A percentile compares a stretch with the other conserved stretches of the same genome.
phyloP scores from a whole-genome alignment of 768 basidiomycete genomes.

The Scleroderma citrinum region DNA sequence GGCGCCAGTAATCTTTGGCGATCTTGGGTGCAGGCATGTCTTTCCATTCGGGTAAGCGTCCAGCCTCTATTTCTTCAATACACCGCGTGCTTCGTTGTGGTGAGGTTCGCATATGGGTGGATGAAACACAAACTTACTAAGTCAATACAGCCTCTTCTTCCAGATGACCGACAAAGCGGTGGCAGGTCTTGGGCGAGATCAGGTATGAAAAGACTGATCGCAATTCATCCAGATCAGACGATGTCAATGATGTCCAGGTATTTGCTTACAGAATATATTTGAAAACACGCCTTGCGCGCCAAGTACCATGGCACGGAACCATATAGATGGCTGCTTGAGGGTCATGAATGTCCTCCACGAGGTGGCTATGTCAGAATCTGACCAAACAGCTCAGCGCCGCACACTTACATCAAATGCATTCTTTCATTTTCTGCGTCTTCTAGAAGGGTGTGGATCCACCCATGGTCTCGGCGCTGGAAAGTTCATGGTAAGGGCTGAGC shows the following conservation, averaged over 20 bases:
- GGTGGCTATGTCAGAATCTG: slow-evolving; percentile 11
- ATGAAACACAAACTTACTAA: slow-evolving; percentile 50
- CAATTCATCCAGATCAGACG: slow-evolving; percentile 9
- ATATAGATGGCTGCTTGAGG: slow-evolving; percentile 67
- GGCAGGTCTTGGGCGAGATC: slow-evolving; percentile 66
- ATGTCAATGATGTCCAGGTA: slow-evolving; percentile 7
- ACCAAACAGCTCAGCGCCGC: slow-evolving; percentile 1
- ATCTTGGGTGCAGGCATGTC: slow-evolving; percentile 76
- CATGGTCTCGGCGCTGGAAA: slow-evolving; percentile 45
- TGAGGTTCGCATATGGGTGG: slow-evolving; percentile 11
- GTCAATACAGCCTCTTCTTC: slow-evolving; percentile 96
- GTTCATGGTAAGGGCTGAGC: slow-evolving; percentile 4
- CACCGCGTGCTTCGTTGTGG: slow-evolving; percentile 57
- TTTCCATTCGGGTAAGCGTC: slow-evolving; percentile 77
- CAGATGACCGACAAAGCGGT: slow-evolving; percentile 87
- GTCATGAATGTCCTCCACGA: slow-evolving; percentile 87
- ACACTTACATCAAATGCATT: slow-evolving; percentile 82
- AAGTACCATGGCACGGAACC: slow-evolving; percentile 79
- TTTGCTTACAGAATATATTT: slow-evolving; percentile 72
- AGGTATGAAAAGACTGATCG: slow-evolving; percentile 68
- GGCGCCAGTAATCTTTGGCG: slow-evolving; percentile 93
- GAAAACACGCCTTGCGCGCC: slow-evolving; percentile 91
- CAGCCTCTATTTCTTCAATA: slow-evolving; percentile 78
- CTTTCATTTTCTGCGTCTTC: slow-evolving; percentile 97
- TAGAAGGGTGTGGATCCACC: slow-evolving; percentile 89